Base-by-base conservation (phyloP, 192 early-diverging fungal genomes). In the Entomortierella lignicola region DNA sequence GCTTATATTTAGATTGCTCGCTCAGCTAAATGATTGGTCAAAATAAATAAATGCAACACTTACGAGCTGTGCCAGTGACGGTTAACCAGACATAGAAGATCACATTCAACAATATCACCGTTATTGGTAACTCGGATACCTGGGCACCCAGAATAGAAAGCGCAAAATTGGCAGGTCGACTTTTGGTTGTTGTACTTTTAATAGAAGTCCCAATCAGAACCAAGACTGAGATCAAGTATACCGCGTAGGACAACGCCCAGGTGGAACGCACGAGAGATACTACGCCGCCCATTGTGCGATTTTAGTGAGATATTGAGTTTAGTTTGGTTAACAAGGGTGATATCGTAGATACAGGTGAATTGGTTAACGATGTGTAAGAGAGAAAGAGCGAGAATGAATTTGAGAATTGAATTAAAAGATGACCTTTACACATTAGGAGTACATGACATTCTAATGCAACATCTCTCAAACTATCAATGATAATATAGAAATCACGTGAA, bases 31-130 rank as follows among this genome's bases (percentile, higher is more conserved):
- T 12, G 6, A 60, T 25, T 26, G n/a, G 21, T 42, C 21, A 37
- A 39, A 60, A 8, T 2, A 60, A 60, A 44, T 18, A 44, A 23
- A 13, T 4, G 23, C 13, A 48, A 18, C 31, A 41, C 67, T 41
- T 60, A 79, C 75, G 30, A 41, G 69, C 43, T 20, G 62, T 70
- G 21, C 75, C 75, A 20, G 75, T 70, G 51, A 79, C 39, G 7
- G 37, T 47, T 11, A 79, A 34, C 62, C 66, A 79, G 31, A 63
- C 32, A 21, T 65, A 70, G 43, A 79, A 66, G 21, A 27, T n/a
- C 3, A 39, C 42, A 7, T 70, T 56, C 6, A 63, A 21, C 12
- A 69, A 26, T 23, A 77, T 44, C 17, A 63, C 52, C 23, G 44
- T 65, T 15, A 79, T 30, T 21, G 75, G 75, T 18, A 79, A 31